Evolutionary conservation across 2,329 filamentous ascomycete genomes (phyloP).

Genomic region (Trichoderma gracile): DNA sequence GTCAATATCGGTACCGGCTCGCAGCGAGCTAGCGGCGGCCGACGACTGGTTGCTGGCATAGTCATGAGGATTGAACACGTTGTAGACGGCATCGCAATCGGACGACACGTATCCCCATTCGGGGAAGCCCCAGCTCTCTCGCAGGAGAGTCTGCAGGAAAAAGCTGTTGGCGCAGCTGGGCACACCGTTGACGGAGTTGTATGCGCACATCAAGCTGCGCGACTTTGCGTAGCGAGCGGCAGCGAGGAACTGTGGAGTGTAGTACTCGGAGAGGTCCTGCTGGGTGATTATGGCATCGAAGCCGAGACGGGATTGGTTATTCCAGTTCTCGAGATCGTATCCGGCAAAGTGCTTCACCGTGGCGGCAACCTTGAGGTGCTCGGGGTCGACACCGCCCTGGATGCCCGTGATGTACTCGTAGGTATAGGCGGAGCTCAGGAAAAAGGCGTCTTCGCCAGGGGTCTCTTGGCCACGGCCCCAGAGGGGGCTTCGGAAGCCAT

Average conservation of each 20-base stretch:
- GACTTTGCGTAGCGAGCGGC: constrained; percentile 51
- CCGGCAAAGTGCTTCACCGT: constrained; percentile 61
- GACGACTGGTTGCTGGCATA: constrained; percentile 39
- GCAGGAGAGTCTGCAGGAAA: constrained; percentile 60
- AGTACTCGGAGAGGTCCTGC: constrained; percentile 68
- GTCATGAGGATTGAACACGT: constrained; percentile 51
- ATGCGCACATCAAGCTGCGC: constrained; percentile 62
- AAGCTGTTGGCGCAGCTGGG: constrained; percentile 64
- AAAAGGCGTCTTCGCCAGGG: constrained; percentile 55
- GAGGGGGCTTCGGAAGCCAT: constrained; percentile 61
- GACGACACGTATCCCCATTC: constrained; percentile 62
- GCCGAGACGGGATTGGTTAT: constrained; percentile 42
- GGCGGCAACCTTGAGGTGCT: constrained; percentile 46
- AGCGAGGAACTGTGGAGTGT: constrained; percentile 58
- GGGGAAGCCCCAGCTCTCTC: constrained; percentile 65
- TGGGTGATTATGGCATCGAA: constrained; percentile 58
- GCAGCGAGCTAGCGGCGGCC: constrained; percentile 37
- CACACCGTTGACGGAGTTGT: constrained; percentile 65
- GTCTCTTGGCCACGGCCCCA: constrained; percentile 64
- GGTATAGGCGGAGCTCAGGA: constrained; percentile 38
- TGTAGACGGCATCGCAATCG: constrained; percentile 63
- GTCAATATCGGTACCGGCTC: constrained; percentile 38
- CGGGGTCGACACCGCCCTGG: constrained; percentile 30
- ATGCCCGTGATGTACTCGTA: constrained; percentile 53
- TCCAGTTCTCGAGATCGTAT: constrained; percentile 55